phyloP scores from a whole-genome alignment of 352 stramenopile species.

The Globisporangium okanoganense region DNA sequence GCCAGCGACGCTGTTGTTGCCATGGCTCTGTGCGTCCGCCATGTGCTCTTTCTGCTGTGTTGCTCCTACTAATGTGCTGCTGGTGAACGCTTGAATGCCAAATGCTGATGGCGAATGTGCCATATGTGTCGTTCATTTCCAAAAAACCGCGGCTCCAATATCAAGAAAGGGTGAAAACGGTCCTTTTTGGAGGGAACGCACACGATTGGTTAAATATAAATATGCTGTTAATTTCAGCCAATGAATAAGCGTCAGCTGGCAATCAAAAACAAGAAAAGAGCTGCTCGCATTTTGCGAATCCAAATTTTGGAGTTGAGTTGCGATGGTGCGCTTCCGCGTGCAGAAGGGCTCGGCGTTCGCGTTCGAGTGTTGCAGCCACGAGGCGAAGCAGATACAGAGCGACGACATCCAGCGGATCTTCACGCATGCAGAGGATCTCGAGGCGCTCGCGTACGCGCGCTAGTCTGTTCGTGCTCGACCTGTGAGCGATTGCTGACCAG shows the following conservation, averaged over 20 bases:
- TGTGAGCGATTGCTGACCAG: background rate
- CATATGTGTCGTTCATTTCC: background rate
- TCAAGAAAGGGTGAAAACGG: background rate
- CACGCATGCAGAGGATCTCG: slow-evolving; percentile 31
- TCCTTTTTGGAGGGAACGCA: slow-evolving; percentile 42
- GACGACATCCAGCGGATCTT: slow-evolving; percentile 16
- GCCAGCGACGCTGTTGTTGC: slow-evolving; percentile 1
- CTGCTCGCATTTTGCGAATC: background rate
- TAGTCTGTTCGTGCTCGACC: background rate
- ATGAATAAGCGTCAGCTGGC: background rate
- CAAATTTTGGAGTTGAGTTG: background rate
- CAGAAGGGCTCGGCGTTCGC: slow-evolving; percentile 66
- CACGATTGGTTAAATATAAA: slow-evolving; percentile 28
- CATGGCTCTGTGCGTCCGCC: background rate
- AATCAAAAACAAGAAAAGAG: background rate
- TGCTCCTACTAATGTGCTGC: background rate
- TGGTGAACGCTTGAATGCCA: background rate
- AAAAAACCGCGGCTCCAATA: background rate
- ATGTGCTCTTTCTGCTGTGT: background rate
- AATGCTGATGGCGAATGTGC: background rate
- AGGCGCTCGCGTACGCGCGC: slow-evolving; percentile 38
- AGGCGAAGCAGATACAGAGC: background rate
- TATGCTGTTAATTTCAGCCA: slow-evolving; percentile 3
- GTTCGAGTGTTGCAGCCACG: slow-evolving; percentile 49
- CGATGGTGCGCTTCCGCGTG: slow-evolving; percentile 43